Percentiles rank a stretch among this genome's conserved stretches.
Conservation (phyloP, 352 stramenopile species). For the Paralagenidium karlingii region DNA sequence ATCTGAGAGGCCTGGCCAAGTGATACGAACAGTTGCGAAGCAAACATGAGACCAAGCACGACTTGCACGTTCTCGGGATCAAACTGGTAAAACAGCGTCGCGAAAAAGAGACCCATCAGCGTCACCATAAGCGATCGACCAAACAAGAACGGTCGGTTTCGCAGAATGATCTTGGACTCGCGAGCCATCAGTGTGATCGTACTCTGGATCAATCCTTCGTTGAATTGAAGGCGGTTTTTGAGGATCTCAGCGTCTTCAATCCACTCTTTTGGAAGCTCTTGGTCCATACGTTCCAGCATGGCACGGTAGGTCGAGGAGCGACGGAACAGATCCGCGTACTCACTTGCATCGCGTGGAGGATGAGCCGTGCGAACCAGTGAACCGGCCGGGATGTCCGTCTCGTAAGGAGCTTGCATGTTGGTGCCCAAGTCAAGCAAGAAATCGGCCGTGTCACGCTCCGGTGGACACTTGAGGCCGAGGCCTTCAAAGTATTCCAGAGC, state of each 20-base stretch:
- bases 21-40: conserved; percentile 4
- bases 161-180: conserved; percentile 1
- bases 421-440: conserved; percentile 42
- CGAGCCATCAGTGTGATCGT: neutral
- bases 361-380: conserved; percentile 1
- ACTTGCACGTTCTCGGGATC: conserved; percentile 1
- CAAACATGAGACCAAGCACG: conserved; percentile 7
- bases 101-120: conserved; percentile 6
- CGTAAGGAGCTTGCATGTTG: conserved; percentile 19
- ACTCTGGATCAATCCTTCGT: neutral
- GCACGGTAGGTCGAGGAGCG: conserved; percentile 20
- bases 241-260: no score
- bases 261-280: conserved; percentile 6
- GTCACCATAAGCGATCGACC: conserved; percentile 5
- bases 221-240: no score
- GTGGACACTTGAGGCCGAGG: conserved; percentile 27
- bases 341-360: conserved; percentile 14
- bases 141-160: conserved; percentile 5
- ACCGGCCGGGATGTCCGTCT: neutral
- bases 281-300: conserved; percentile 16
- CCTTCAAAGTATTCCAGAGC: conserved; percentile 21
- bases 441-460: conserved; percentile 27
- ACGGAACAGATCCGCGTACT: conserved; percentile 30
- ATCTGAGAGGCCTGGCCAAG: conserved; percentile 5
- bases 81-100: conserved; percentile 6